Conservation (phyloP, 2,329 filamentous ascomycete species). For the Madurella fahalii region DNA sequence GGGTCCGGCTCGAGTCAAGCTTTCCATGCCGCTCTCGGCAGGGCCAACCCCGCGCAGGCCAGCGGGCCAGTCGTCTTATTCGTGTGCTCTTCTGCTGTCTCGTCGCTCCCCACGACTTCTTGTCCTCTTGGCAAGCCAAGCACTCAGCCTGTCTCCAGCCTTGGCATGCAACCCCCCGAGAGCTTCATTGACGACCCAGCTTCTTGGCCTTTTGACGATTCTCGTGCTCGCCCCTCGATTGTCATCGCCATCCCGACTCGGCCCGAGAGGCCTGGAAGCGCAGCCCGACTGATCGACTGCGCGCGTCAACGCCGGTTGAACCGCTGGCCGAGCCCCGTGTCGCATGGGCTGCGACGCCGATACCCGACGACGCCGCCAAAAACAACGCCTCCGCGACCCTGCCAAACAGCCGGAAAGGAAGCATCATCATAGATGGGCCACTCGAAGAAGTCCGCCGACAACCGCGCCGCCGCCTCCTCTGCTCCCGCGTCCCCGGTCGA, state of each 20-base stretch:
- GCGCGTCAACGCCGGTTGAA: neutral
- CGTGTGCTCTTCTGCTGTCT: neutral
- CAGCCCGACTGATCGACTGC: neutral
- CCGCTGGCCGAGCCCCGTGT: neutral
- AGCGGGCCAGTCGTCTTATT: slow-evolving; percentile 3
- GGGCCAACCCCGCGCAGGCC: slow-evolving; percentile 2
- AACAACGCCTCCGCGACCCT: slow-evolving; percentile 6
- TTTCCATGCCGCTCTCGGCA: slow-evolving; percentile 13
- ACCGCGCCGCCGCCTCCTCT: slow-evolving; percentile 36
- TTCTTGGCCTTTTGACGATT: slow-evolving; percentile 21
- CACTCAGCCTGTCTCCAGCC: slow-evolving; percentile 25
- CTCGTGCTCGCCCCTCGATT: slow-evolving; percentile 5
- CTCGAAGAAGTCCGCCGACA: slow-evolving; percentile 27
- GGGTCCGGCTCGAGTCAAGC: slow-evolving; percentile 16
- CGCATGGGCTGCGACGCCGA: slow-evolving; percentile 15
- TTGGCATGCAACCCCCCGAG: slow-evolving; percentile 30
- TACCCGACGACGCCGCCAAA: slow-evolving; percentile 9
- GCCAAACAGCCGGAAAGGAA: slow-evolving; percentile 9
- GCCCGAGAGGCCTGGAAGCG: slow-evolving; percentile 14
- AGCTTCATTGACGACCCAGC: slow-evolving; percentile 25
- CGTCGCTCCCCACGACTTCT: slow-evolving; percentile 17
- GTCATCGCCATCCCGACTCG: slow-evolving; percentile 10
- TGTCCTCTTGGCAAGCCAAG: slow-evolving; percentile 28
- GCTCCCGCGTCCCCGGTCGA: slow-evolving; percentile 23
- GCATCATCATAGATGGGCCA: slow-evolving; percentile 42